Evolutionary conservation across 345 rosid genomes (phyloP), one percentile per base, ranked within the genome.

Genomic region (Salix koriyanagi): DNA sequence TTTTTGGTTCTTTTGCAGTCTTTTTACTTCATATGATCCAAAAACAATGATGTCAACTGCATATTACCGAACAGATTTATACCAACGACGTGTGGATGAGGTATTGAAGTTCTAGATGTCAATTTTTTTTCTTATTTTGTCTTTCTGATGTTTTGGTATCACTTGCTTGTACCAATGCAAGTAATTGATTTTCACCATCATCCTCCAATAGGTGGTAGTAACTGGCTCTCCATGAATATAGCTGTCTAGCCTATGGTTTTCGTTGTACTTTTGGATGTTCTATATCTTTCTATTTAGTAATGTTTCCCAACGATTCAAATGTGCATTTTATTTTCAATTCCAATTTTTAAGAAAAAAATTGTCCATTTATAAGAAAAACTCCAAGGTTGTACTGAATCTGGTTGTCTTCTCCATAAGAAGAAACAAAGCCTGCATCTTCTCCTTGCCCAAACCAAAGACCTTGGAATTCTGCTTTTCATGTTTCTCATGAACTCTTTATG

Each of bases 31-130:
- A 16, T 93, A 91, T 61, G 86, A 93, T 82, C 95, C 92, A 34
- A 89, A 78, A 80, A 69, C 74, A 75, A 84, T 96, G 83, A 89
- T 93, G 97, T 96, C 98, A 64, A 96, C 91, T 74, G 97, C 99
- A 46, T 96, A 85, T 79, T 87, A 90, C 85, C 89, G 94, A 37
- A 93, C 89, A 69, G 93, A 96, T 88, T 80, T 91, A 71, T 96
- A 88, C 83, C 90, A 89, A 60, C 89, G 87, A 65, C 71, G 19
- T 67, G 71, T 92, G 78, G 81, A 83, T 28, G 80, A 88, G 95
- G 98, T 96, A 88, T 46, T 76, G 16, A 42, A 68, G 25, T 78
- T 65, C 52, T 41, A 28, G 64, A 56, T 32, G 21, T 42, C 66
- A 58, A 41, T 41, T 41, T 41, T 41, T 18, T 41, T 18, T 18